These are phyloP conservation scores for Plantago lanceolata DNA, from an alignment of 305 asterid species.

Conservation along the genomic window DNA sequence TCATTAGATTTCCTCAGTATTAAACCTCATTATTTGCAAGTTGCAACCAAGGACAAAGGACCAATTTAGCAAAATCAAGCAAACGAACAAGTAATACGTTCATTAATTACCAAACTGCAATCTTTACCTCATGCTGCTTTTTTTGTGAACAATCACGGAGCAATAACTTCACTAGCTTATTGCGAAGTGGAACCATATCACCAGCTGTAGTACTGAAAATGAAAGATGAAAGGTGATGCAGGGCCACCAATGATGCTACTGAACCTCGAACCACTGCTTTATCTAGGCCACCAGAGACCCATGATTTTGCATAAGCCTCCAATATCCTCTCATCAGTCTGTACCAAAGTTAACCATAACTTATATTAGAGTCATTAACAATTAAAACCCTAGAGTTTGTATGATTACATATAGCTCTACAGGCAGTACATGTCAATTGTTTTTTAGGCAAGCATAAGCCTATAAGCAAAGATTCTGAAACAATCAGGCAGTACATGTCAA, in stretches of 20 bases:
- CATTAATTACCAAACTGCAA: background rate
- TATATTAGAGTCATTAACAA: background rate
- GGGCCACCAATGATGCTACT: conserved; percentile 50
- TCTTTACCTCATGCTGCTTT: conserved; percentile 64
- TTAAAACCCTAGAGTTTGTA: background rate
- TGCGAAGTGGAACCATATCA: conserved; percentile 44
- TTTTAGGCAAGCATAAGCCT: too few relatives aligned
- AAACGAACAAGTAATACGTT: background rate
- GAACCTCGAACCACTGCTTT: conserved; percentile 63
- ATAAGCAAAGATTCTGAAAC: too few relatives aligned
- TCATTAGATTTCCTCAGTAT: background rate
- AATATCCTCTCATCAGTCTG: conserved; percentile 77
- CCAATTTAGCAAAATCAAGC: background rate
- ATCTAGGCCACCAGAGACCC: conserved; percentile 87
- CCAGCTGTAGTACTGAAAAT: conserved; percentile 39
- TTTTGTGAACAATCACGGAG: conserved; percentile 69
- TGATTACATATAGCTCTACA: too few relatives aligned
- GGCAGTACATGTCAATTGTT: too few relatives aligned
- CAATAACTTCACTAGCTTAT: conserved; percentile 62
- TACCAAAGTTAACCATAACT: conserved; percentile 24
- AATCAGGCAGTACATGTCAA: too few relatives aligned
- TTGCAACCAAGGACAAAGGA: background rate
- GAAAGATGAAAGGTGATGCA: conserved; percentile 78
- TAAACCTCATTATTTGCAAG: too few relatives aligned
- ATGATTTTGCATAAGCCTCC: conserved; percentile 74